A percentile compares a stretch with the other conserved stretches of the same genome.
Conservation (phyloP, 1,284 basidiomycete genomes). For the Chalciporus piperatoides region DNA sequence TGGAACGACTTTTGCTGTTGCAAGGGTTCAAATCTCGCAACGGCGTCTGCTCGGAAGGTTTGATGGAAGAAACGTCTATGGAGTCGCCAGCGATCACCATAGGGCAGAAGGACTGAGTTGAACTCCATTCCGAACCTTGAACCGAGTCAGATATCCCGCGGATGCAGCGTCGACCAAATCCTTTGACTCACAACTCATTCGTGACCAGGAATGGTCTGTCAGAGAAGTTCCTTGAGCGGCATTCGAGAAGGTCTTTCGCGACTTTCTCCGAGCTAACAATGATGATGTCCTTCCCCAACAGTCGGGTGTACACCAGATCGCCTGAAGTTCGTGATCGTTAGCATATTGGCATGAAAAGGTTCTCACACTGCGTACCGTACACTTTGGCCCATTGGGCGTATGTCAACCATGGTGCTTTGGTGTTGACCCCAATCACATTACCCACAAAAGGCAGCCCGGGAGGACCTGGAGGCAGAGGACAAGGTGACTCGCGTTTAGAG, state of each 20-base stretch:
- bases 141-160: neutral
- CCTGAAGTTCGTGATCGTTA: constrained; percentile 8
- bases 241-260: constrained; percentile 22
- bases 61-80: constrained; percentile 23
- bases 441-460: constrained; percentile 18
- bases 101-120: constrained; percentile 11
- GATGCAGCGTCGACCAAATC: too few species aligned
- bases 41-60: constrained; percentile 5
- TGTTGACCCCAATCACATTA: constrained; percentile 19
- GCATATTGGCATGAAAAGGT: neutral
- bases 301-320: constrained; percentile 14
- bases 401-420: constrained; percentile 14
- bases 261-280: constrained; percentile 20
- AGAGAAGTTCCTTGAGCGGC: constrained; percentile 17
- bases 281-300: constrained; percentile 18
- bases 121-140: constrained; percentile 16
- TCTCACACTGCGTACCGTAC: constrained; percentile 10
- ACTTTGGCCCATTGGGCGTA: constrained; percentile 16
- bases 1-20: constrained; percentile 10
- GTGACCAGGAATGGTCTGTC: constrained; percentile 13
- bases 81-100: constrained; percentile 8
- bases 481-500: neutral
- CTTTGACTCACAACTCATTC: constrained; percentile 11
- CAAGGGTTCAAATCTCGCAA: constrained; percentile 7
- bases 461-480: constrained; percentile 15